phyloP scores from a whole-genome alignment of 2,329 filamentous ascomycete genomes.

The Alternaria solani region DNA sequence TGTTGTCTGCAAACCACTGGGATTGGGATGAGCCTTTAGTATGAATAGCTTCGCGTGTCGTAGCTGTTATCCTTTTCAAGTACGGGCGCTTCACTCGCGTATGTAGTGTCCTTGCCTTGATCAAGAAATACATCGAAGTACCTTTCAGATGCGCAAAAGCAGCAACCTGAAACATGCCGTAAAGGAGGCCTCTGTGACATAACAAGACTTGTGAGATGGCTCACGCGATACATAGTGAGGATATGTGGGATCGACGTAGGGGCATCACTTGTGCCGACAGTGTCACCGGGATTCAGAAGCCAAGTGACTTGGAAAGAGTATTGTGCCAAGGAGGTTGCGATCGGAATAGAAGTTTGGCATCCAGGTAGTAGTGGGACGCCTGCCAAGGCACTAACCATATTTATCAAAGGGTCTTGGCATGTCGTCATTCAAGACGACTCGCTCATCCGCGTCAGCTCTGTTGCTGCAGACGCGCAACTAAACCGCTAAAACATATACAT shows the following conservation, averaged over 20 bases:
- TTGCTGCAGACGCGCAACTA: not conserved
- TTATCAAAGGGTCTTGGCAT: not conserved
- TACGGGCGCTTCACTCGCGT: too few species aligned
- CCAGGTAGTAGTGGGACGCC: not conserved
- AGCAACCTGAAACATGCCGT: too few species aligned
- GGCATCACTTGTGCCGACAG: not conserved
- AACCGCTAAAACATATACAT: not conserved
- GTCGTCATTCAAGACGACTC: not conserved
- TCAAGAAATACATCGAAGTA: too few species aligned
- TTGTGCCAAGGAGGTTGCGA: not conserved
- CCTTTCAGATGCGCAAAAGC: too few species aligned
- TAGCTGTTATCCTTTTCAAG: too few species aligned
- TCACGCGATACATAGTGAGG: too few species aligned
- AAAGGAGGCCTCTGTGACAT: too few species aligned
- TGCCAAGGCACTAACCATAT: not conserved
- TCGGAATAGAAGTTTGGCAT: not conserved
- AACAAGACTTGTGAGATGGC: too few species aligned
- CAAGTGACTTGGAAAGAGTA: not conserved
- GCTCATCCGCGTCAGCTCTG: not conserved
- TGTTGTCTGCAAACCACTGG: rapidly evolving
- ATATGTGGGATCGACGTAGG: not conserved
- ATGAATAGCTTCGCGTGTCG: too few species aligned
- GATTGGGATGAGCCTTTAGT: too few species aligned
- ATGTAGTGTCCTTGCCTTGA: too few species aligned
- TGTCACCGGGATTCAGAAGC: rapidly evolving